Percentiles rank a stretch among this genome's conserved stretches.
Evolutionary conservation across 352 stramenopile species (phyloP).

Genomic region (Globisporangium cederbergense): DNA sequence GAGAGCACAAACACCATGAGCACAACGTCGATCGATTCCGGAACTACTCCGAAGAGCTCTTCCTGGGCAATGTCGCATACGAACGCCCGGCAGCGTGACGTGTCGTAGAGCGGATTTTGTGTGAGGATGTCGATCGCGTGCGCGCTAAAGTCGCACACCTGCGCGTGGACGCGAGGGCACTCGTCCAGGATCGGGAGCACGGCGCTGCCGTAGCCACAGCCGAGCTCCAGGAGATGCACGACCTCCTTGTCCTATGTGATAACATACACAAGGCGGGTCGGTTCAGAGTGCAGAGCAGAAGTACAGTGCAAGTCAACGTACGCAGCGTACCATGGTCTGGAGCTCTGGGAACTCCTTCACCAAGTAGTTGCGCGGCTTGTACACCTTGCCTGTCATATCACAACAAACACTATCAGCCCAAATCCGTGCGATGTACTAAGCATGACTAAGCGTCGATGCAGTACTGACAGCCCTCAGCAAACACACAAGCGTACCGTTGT

Average conservation of each 20-base stretch:
- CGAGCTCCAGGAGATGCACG: conserved; percentile 69
- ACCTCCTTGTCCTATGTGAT: conserved; percentile 22
- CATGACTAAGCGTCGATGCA: background rate
- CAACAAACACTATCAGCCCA: background rate
- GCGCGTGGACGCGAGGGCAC: conserved; percentile 56
- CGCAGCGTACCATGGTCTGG: conserved; percentile 20
- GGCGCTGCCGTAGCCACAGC: conserved; percentile 85
- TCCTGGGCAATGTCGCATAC: conserved; percentile 70
- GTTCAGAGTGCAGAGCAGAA: too few species aligned
- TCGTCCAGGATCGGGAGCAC: conserved; percentile 80
- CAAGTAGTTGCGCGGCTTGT: conserved; percentile 83
- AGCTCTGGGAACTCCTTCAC: conserved; percentile 80
- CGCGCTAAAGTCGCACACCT: conserved; percentile 84
- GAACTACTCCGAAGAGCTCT: conserved; percentile 35
- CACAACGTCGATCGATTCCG: conserved; percentile 69
- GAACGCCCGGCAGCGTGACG: conserved; percentile 54
- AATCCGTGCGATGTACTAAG: background rate
- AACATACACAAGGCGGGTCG: background rate
- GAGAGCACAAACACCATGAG: conserved; percentile 85
- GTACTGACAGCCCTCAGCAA: background rate
- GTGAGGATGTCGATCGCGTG: conserved; percentile 68
- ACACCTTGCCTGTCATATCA: conserved; percentile 52
- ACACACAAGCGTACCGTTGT: conserved; percentile 44
- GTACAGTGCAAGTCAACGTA: background rate
- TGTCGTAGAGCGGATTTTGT: conserved; percentile 46